Base-by-base conservation (phyloP, 2,329 filamentous ascomycete genomes). In the Stachybotrys elegans region DNA sequence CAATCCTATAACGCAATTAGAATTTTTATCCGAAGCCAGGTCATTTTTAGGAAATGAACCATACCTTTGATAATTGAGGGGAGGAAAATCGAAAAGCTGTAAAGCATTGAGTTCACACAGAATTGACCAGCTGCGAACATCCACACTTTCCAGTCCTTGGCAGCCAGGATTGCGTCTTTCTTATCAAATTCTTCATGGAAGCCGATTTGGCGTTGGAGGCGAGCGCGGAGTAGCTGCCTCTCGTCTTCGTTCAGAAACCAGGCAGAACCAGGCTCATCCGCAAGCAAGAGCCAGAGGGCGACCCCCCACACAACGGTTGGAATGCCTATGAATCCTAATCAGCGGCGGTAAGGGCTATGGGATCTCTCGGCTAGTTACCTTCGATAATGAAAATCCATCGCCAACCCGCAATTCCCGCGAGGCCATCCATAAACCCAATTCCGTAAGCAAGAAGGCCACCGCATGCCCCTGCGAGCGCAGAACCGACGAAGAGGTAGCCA, bases 361-460 rank as follows among this genome's bases (percentile, higher is more conserved):
- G 19, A 12, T 17, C 7, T 25, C 12, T 3, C 17, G 22, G 6
- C 20, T 17, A 19, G 9, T 32, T 45, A 45, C 43, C 43, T 37
- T 48, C 43, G 66, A 87, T 72, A 46, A 88, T 85, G 82, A 83
- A 87, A 21, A 84, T 67, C 84, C 84, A 88, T 1, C 81, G 60
- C 40, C 73, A 67, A 3, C 48, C 50, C 13, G 35, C 22, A 23
- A 44, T 17, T 6, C 50, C 50, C 12, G 25, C 29, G 23, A 79
- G 67, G 1, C 81, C 82, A 0, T 69, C 64, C 2, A 79, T 58
- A 2, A 83, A 76, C 0, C 81, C 80, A 49, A 87, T 84, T 1
- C 72, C 81, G 48, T 82, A 86, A 0, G 76, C 76, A 2, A 81
- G 62, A 5, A 81, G 62, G 2, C 77, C 77, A 19, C 76, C 77